phyloP scores from a whole-genome alignment of 2,329 filamentous ascomycete species.

The Ascochyta viciae-villosae region DNA sequence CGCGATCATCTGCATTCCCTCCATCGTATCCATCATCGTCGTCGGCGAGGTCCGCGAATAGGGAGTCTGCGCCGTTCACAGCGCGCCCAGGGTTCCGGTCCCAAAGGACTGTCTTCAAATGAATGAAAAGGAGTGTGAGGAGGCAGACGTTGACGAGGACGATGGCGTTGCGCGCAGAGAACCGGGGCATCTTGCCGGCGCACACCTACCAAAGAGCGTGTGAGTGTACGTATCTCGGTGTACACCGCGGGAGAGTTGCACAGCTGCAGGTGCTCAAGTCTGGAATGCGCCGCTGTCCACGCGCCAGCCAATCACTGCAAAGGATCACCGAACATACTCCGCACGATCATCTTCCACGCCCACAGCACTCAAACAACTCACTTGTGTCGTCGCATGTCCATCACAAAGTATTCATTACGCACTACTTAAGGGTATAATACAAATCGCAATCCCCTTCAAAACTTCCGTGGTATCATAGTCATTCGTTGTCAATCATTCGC shows the following conservation, averaged over 20 bases:
- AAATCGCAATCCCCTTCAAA: conserved; percentile 6
- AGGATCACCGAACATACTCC: conserved; percentile 3
- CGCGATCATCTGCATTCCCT: conserved; percentile 1
- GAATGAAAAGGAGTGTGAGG: conserved; percentile 36
- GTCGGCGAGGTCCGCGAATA: conserved; percentile 1
- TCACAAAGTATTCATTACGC: conserved; percentile 9
- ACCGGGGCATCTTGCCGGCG: conserved; percentile 36
- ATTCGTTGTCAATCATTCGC: conserved; percentile 10
- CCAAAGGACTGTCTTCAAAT: conserved; percentile 41
- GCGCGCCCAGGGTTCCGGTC: conserved; percentile 16
- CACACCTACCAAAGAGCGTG: conserved; percentile 3
- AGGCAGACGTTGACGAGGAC: conserved; percentile 32
- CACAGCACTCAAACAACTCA: neutral
- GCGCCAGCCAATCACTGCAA: conserved; percentile 6
- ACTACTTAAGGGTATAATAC: conserved; percentile 17
- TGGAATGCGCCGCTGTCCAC: neutral
- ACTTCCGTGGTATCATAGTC: conserved; percentile 34
- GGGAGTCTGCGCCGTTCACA: neutral
- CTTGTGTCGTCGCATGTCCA: neutral
- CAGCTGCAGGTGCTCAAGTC: neutral
- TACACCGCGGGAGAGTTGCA: neutral
- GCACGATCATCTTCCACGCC: neutral
- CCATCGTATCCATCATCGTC: conserved; percentile 8
- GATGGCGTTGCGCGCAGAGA: conserved; percentile 38
- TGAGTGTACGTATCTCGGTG: neutral